Percentiles rank a stretch among this genome's conserved stretches.
Conservation (phyloP, 345 rosid genomes). For the Populus tremula region DNA sequence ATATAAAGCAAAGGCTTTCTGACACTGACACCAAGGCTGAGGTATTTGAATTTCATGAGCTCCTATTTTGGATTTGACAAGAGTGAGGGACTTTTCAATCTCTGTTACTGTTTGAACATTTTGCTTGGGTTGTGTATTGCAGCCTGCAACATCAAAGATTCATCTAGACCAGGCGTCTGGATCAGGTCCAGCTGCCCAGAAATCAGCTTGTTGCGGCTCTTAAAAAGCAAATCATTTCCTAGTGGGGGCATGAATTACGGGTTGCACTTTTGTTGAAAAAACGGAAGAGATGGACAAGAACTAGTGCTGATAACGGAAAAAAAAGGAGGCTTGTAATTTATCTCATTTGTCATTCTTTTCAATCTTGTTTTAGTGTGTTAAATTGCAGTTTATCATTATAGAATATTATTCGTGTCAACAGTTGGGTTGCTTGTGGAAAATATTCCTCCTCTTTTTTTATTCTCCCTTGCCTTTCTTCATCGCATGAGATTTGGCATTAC, state of each 20-base stretch:
- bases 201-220: conserved; percentile 77
- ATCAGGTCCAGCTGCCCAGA: conserved; percentile 60
- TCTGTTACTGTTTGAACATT: not conserved
- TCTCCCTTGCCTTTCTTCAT: not conserved
- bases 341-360: conserved; percentile 31
- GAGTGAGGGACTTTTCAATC: not conserved
- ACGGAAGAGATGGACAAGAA: not conserved
- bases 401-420: conserved; percentile 2
- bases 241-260: conserved; percentile 3
- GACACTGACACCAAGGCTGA: conserved; percentile 74
- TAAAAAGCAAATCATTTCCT: conserved; percentile 17
- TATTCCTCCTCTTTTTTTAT: not conserved
- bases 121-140: conserved; percentile 6
- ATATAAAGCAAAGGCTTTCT: conserved; percentile 87
- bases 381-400: conserved; percentile 23
- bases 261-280: not conserved
- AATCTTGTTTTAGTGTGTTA: conserved; percentile 34
- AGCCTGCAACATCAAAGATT: conserved; percentile 78
- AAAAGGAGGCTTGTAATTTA: conserved; percentile 21
- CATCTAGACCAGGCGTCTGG: conserved; percentile 61
- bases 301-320: conserved; percentile 22
- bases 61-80: not conserved
- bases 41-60: conserved; percentile 40
- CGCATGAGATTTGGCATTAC: not conserved
- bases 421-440: conserved; percentile 5